Evolutionary conservation across 176 grass and related monocot genomes (phyloP).

Genomic region (Avena insularis): DNA sequence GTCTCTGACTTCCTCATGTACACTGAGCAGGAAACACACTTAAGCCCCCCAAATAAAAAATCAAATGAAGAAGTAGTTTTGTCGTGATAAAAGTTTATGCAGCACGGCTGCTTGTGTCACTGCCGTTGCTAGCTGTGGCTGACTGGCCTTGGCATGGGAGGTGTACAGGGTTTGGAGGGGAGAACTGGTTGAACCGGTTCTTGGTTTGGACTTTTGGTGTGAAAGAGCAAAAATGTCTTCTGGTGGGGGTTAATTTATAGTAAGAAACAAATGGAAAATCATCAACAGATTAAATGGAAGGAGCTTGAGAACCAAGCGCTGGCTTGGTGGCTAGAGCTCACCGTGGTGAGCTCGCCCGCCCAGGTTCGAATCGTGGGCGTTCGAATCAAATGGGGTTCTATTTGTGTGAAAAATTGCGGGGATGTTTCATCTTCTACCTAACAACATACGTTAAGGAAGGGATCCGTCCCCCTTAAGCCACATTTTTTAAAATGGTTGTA

Average conservation of each 20-base stretch:
- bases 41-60: neutral
- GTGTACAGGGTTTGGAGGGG: neutral
- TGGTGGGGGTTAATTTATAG: neutral
- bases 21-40: neutral
- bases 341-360: no score
- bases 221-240: constrained; percentile 15
- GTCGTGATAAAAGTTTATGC: neutral
- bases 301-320: no score
- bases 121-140: neutral
- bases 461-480: no score
- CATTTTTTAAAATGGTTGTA: neutral
- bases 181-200: neutral
- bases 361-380: no score
- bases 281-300: neutral
- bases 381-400: no score
- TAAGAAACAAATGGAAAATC: neutral
- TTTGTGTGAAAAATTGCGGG: no score
- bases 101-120: neutral
- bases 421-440: no score
- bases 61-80: constrained; percentile 3
- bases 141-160: neutral
- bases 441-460: no score
- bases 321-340: no score
- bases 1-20: neutral
- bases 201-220: neutral